phyloP scores from a whole-genome alignment of 768 basidiomycete species.

The Sporobolomyces phaffii region DNA sequence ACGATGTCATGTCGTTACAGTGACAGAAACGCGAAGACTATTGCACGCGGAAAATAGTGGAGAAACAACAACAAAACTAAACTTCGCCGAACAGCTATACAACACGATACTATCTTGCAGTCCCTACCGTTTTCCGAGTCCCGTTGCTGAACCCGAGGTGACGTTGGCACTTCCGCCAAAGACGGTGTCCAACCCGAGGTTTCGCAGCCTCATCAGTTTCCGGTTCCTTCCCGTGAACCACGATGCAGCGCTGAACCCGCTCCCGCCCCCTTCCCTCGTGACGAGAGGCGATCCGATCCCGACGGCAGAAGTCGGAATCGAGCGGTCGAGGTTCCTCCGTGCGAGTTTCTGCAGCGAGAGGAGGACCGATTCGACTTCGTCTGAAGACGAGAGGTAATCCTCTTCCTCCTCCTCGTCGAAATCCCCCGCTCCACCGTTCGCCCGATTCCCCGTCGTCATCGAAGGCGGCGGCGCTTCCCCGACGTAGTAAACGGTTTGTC shows the following conservation, averaged over 20 bases:
- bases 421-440: slow-evolving; percentile 47
- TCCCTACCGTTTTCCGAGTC: too few species aligned
- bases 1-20: too few species aligned
- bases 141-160: too few species aligned
- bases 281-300: slow-evolving; percentile 43
- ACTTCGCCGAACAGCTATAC: too few species aligned
- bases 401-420: slow-evolving; percentile 53
- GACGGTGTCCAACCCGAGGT: neutral
- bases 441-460: neutral
- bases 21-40: too few species aligned
- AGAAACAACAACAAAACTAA: neutral
- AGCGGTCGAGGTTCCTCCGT: neutral
- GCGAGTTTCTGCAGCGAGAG: slow-evolving; percentile 46
- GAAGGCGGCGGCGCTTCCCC: slow-evolving; percentile 52
- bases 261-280: slow-evolving; percentile 64
- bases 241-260: slow-evolving; percentile 57
- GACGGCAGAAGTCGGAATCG: neutral
- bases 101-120: too few species aligned
- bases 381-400: slow-evolving; percentile 60
- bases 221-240: slow-evolving; percentile 76
- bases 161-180: neutral
- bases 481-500: slow-evolving; percentile 43
- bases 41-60: too few species aligned
- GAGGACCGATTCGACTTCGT: slow-evolving; percentile 70
- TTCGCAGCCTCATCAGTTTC: slow-evolving; percentile 54